Conservation (phyloP, 2,329 filamentous ascomycete genomes). For the Arthroderma sp. region DNA sequence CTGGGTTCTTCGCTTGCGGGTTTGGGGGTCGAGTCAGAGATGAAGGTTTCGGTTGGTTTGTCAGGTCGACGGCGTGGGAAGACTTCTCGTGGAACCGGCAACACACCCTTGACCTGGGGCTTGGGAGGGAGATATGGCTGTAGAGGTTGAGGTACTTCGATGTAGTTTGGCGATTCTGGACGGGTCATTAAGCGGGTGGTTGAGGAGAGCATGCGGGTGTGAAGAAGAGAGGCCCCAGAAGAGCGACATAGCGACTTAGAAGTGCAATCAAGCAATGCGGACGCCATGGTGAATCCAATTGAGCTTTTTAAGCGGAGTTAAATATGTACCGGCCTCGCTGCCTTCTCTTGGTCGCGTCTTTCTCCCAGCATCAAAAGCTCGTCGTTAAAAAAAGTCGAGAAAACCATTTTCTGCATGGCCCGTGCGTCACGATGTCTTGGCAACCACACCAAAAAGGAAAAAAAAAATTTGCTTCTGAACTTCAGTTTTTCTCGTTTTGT, state of each 20-base stretch:
- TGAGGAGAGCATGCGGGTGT: slow-evolving; percentile 28
- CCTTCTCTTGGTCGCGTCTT: neutral
- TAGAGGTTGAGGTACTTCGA: slow-evolving; percentile 64
- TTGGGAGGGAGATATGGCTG: slow-evolving; percentile 49
- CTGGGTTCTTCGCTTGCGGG: slow-evolving; percentile 27
- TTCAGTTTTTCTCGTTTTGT: slow-evolving; percentile 13
- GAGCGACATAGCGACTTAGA: slow-evolving; percentile 19
- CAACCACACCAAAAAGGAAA: slow-evolving; percentile 10
- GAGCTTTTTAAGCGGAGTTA: neutral
- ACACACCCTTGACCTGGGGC: slow-evolving; percentile 53
- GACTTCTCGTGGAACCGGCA: slow-evolving; percentile 71
- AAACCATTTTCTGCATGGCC: slow-evolving; percentile 7
- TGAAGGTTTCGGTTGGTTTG: slow-evolving; percentile 51
- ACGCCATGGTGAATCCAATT: slow-evolving; percentile 7
- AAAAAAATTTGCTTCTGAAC: slow-evolving; percentile 18
- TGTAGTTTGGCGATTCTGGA: slow-evolving; percentile 78
- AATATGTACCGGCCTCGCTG: neutral
- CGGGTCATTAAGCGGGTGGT: slow-evolving; percentile 25
- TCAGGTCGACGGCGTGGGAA: slow-evolving; percentile 50
- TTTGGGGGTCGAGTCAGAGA: slow-evolving; percentile 45
- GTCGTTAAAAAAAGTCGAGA: slow-evolving; percentile 12
- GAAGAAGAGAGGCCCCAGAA: slow-evolving; percentile 21
- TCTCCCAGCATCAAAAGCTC: slow-evolving; percentile 13
- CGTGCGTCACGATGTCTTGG: slow-evolving; percentile 9
- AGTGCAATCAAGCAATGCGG: slow-evolving; percentile 6